phyloP scores from a whole-genome alignment of 495 filamentous ascomycete species.

The Aspergillus affinis region DNA sequence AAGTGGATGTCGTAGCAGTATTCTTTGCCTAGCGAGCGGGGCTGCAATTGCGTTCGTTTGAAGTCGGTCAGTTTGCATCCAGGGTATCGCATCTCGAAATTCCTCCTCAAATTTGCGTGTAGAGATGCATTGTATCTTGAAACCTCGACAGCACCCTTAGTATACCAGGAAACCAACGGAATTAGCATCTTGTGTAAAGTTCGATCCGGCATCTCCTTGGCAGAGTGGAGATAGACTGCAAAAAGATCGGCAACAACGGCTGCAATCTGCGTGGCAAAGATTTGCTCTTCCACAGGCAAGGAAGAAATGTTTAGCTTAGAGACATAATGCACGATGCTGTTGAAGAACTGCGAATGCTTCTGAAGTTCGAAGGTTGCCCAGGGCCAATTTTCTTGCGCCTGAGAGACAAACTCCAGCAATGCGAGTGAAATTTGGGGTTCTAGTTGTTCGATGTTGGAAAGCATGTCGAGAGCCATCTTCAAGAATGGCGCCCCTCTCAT shows the following conservation, averaged over 20 bases:
- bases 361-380: constrained; percentile 80
- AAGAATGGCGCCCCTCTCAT: constrained; percentile 64
- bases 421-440: constrained; percentile 62
- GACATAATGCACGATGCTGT: constrained; percentile 65
- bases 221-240: constrained; percentile 84
- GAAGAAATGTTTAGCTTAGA: constrained; percentile 56
- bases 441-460: constrained; percentile 65
- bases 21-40: constrained; percentile 61
- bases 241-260: constrained; percentile 83
- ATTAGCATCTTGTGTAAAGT: constrained; percentile 67
- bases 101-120: constrained; percentile 78
- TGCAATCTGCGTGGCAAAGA: constrained; percentile 67
- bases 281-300: constrained; percentile 40
- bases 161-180: constrained; percentile 72
- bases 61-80: constrained; percentile 71
- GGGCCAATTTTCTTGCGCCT: constrained; percentile 87
- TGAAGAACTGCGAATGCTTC: constrained; percentile 70
- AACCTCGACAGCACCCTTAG: constrained; percentile 69
- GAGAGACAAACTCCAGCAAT: constrained; percentile 81
- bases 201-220: constrained; percentile 67
- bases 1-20: constrained; percentile 81
- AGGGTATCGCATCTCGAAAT: constrained; percentile 74
- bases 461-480: constrained; percentile 67
- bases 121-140: constrained; percentile 80
- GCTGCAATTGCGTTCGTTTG: constrained; percentile 66